phyloP scores from a whole-genome alignment of 2,329 filamentous ascomycete genomes.

The Aaosphaeria arxii region DNA sequence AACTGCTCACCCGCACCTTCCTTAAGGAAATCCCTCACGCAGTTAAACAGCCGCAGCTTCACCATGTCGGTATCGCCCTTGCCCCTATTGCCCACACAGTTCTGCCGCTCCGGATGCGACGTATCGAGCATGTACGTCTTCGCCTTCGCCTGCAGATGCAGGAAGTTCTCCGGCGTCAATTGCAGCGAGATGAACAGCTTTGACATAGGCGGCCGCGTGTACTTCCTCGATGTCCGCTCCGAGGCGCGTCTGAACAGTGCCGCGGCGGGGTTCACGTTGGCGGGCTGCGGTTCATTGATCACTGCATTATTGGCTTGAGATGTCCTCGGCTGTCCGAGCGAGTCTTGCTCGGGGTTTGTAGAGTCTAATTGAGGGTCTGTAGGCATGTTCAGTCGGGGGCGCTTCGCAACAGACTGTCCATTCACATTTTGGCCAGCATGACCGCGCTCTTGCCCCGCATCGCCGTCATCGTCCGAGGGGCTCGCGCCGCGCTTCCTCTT shows the following conservation, averaged over 20 bases:
- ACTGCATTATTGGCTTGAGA: constrained; percentile 15
- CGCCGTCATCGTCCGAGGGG: constrained; percentile 6
- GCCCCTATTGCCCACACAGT: constrained; percentile 56
- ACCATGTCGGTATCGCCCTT: constrained; percentile 57
- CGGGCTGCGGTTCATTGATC: constrained; percentile 43
- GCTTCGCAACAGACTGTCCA: constrained; percentile 13
- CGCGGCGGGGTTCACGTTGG: constrained; percentile 51
- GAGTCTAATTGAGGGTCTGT: constrained; percentile 13
- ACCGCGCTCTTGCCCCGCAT: constrained; percentile 2
- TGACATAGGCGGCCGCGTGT: constrained; percentile 57
- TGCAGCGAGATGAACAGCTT: constrained; percentile 57
- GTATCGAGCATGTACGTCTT: constrained; percentile 58
- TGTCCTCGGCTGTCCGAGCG: constrained; percentile 5
- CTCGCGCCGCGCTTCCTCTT: constrained; percentile 25
- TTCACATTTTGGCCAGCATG: not conserved
- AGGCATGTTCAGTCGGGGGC: constrained; percentile 13
- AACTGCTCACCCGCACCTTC: constrained; percentile 51
- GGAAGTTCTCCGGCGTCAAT: constrained; percentile 55
- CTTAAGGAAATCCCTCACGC: constrained; percentile 53
- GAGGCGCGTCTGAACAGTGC: constrained; percentile 49
- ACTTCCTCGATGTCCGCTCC: constrained; percentile 49
- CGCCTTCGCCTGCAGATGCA: constrained; percentile 54
- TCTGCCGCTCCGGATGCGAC: constrained; percentile 52
- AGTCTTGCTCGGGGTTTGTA: not conserved
- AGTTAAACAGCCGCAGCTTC: constrained; percentile 55